Conservation (phyloP, 2,329 filamentous ascomycete genomes). For the Falciphora oryzae region DNA sequence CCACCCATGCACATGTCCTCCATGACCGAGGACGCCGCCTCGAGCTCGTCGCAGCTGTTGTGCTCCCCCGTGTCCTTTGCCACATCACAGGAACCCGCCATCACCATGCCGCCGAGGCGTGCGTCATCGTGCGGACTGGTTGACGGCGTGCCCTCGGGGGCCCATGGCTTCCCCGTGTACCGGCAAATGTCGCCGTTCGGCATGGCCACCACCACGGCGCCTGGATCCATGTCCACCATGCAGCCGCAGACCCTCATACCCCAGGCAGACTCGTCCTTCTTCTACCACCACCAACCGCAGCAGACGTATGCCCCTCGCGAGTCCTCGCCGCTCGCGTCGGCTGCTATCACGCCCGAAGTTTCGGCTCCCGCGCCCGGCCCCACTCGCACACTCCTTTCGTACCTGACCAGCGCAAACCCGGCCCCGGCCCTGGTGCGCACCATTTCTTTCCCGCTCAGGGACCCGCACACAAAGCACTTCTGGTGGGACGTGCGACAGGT, state of each 20-base stretch:
- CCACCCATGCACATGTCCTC: background rate
- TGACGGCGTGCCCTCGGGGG: constrained; percentile 59
- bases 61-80: constrained; percentile 59
- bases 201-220: constrained; percentile 23
- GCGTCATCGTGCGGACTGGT: constrained; percentile 59
- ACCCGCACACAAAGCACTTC: constrained; percentile 71
- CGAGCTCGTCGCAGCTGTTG: constrained; percentile 45
- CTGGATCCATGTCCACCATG: constrained; percentile 21
- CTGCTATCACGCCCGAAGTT: constrained; percentile 29
- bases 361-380: constrained; percentile 32
- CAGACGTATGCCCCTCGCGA: constrained; percentile 39
- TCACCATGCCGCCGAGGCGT: constrained; percentile 43
- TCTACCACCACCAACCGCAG: constrained; percentile 28
- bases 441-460: constrained; percentile 62
- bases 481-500: constrained; percentile 96
- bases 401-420: constrained; percentile 75
- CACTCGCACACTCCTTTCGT: constrained; percentile 67
- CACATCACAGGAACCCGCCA: constrained; percentile 34
- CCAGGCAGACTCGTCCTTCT: constrained; percentile 35
- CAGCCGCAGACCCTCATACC: constrained; percentile 21
- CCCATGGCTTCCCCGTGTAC: constrained; percentile 81
- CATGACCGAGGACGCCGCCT: constrained; percentile 21
- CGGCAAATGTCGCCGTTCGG: constrained; percentile 55
- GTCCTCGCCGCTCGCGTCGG: constrained; percentile 37
- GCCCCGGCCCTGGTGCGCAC: constrained; percentile 76